Conservation (phyloP, 192 early-diverging fungal genomes). For the Diversispora eburnea region DNA sequence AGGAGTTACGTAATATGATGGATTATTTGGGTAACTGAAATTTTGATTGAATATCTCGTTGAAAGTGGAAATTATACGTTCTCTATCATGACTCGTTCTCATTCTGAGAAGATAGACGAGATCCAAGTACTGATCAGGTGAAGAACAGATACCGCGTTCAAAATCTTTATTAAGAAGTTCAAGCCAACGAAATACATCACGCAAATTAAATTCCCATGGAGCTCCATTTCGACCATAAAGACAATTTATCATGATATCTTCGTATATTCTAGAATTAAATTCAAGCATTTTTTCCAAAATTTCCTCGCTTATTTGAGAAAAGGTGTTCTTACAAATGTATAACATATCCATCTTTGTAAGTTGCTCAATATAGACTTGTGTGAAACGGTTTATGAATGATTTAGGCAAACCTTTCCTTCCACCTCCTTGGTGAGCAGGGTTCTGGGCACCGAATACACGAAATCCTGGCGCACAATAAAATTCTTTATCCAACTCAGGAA, state of each 20-base stretch:
- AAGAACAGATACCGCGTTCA: conserved; percentile 38
- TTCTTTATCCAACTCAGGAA: conserved; percentile 89
- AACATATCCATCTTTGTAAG: conserved; percentile 74
- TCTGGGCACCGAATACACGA: conserved; percentile 95
- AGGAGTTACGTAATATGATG: conserved; percentile 52
- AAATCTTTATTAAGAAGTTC: conserved; percentile 65
- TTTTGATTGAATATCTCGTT: conserved; percentile 50
- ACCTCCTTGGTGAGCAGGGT: conserved; percentile 94
- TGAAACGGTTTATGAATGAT: conserved; percentile 96
- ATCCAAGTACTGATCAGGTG: conserved; percentile 69
- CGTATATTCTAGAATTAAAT: conserved; percentile 85
- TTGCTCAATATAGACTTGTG: conserved; percentile 88
- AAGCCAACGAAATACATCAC: conserved; percentile 95
- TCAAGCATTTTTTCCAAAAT: conserved; percentile 60
- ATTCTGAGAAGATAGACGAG: conserved; percentile 89
- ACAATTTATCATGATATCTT: conserved; percentile 75
- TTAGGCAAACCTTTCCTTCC: conserved; percentile 97
- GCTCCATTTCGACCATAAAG: conserved; percentile 69
- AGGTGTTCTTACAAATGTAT: conserved; percentile 63
- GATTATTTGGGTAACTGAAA: conserved; percentile 39
- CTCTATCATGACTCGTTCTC: conserved; percentile 76
- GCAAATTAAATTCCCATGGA: conserved; percentile 98
- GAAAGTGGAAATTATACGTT: conserved; percentile 52
- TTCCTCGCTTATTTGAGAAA: conserved; percentile 48
- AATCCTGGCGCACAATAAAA: conserved; percentile 80